Base-by-base conservation (phyloP, 345 rosid species). In the Clarkia xantiana region DNA sequence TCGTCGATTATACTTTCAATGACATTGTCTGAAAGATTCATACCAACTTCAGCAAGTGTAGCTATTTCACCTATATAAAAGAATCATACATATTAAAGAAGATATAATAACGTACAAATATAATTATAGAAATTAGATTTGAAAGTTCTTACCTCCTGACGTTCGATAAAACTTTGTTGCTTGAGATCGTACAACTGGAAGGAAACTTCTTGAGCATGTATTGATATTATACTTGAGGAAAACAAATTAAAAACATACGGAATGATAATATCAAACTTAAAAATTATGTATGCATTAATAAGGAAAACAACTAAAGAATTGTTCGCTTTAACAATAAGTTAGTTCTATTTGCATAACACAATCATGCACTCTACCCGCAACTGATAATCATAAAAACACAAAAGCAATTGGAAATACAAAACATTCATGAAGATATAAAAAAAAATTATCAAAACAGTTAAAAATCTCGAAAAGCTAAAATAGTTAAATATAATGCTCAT, bases 131-230 rank as follows among this genome's bases (percentile, higher is more conserved):
- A 23, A 18, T 14, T 11, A 12, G 36, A 13, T 20, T 13, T 22
- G 11, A 45, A 23, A 13, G 11, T 12, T 11, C 5, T 0, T 65
- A 82, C 99, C 94, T 93, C 96, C 75, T 93, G 94, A 45, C 99
- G 77, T 66, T 87, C 99, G 22, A 93, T 87, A 64, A 93, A 87
- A 14, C 99, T 95, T 80, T 93, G 99, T 62, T 93, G 99, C 73
- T 93, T 93, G 62, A 93, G 96, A 72, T 91, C 99, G 17, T 87
- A 93, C 38, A 93, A 63, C 71, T 93, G 96, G 69, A 93, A 93
- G 18, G 96, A 86, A 73, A 87, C 99, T 87, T 84, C 75, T 54
- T 41, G 19, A 56, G 12, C 18, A 56, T 54, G 40, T 38, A 55
- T 29, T 42, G 8, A n/a, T 25, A 43, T 57, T 47, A 47, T 14